Evolutionary conservation across 2,329 filamentous ascomycete species (phyloP).

Genomic region (Neopestalotiopsis rosae): DNA sequence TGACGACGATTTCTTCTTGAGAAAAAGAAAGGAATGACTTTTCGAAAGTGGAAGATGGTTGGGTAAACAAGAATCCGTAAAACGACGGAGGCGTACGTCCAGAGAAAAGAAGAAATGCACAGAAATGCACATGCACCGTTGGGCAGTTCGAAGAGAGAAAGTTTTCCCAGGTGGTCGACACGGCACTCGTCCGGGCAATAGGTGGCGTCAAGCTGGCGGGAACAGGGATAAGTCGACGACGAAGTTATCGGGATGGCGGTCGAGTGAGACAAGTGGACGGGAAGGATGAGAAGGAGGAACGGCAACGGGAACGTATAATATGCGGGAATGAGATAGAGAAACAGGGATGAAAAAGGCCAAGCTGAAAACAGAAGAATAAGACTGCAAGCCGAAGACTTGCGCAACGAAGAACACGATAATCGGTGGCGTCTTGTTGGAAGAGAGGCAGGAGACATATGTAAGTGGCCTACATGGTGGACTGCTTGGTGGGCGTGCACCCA

Average conservation of each 20-base stretch:
- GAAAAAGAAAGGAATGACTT: background rate
- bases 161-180: slow-evolving; percentile 2
- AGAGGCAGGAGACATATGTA: background rate
- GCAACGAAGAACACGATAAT: background rate
- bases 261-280: background rate
- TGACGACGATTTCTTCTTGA: background rate
- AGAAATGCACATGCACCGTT: background rate
- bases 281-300: background rate
- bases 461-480: background rate
- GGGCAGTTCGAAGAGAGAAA: slow-evolving; percentile 2
- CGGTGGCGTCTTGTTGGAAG: background rate
- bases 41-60: background rate
- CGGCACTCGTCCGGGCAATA: background rate
- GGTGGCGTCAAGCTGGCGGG: slow-evolving; percentile 3
- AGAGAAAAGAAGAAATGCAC: background rate
- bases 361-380: background rate
- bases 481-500: background rate
- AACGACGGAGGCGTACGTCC: background rate
- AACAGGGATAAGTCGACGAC: background rate
- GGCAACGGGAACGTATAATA: background rate
- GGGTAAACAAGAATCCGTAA: background rate
- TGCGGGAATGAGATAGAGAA: background rate
- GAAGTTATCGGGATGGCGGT: background rate
- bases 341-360: background rate
- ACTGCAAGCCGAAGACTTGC: background rate